A percentile compares a stretch with the other conserved stretches of the same genome.
Evolutionary conservation across 73 alveolate species (phyloP).

Genomic region (Blepharisma japonicum): DNA sequence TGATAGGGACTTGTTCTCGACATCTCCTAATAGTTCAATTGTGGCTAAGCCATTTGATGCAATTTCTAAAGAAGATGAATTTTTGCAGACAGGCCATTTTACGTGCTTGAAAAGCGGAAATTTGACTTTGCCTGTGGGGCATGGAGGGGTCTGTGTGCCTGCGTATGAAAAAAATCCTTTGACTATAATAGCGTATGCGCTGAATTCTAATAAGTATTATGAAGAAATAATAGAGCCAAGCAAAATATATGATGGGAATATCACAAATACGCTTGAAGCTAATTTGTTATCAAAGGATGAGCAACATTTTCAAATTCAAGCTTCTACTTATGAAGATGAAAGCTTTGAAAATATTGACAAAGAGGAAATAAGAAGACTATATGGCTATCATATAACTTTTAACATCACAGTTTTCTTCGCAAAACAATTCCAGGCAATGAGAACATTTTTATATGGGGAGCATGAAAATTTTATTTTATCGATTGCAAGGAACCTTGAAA

Average conservation of each 20-base stretch:
- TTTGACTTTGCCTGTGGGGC: not conserved
- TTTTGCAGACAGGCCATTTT: not conserved
- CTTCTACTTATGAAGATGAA: constrained; percentile 17
- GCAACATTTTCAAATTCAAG: constrained; percentile 1
- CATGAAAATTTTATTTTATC: not conserved
- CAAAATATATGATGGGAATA: not conserved
- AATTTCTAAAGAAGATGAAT: not conserved
- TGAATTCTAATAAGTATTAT: not conserved
- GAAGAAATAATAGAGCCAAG: not conserved
- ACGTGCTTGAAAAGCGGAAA: not conserved
- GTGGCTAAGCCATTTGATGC: not conserved
- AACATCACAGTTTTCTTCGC: not conserved
- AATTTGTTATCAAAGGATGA: not conserved
- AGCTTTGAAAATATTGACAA: not conserved
- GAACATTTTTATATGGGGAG: not conserved
- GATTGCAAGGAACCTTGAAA: not conserved
- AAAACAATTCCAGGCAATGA: constrained; percentile 2
- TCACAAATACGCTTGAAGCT: constrained; percentile 12
- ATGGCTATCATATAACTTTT: constrained; percentile 1
- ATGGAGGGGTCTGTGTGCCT: not conserved
- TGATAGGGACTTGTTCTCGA: no score
- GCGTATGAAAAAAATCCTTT: not conserved
- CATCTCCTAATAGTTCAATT: no score
- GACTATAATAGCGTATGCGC: constrained; percentile 6
- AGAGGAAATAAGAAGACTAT: not conserved